A percentile compares a stretch with the other conserved stretches of the same genome.
phyloP scores from a whole-genome alignment of 768 basidiomycete genomes.

The Leccinellum albellum region DNA sequence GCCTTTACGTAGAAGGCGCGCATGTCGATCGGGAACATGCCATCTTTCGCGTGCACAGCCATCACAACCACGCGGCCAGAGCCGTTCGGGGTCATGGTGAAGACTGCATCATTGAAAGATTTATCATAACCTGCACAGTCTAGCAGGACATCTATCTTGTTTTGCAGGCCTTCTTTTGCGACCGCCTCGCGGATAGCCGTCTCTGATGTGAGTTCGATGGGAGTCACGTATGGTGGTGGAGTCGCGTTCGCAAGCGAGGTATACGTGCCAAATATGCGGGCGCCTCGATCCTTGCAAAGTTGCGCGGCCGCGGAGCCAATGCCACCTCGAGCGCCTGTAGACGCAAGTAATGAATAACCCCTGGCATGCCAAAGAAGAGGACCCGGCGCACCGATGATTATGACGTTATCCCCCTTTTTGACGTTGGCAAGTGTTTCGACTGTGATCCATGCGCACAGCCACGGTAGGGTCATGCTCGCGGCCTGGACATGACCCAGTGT shows the following conservation, averaged over 20 bases:
- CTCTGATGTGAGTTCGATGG: constrained; percentile 30
- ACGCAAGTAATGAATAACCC: not conserved
- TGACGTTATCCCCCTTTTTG: constrained; percentile 31
- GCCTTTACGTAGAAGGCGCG: constrained; percentile 31
- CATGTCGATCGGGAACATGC: constrained; percentile 29
- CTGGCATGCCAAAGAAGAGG: not conserved
- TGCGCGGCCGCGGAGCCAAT: constrained; percentile 35
- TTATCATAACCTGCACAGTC: constrained; percentile 33
- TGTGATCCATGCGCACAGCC: constrained; percentile 37
- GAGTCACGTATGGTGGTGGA: constrained; percentile 28
- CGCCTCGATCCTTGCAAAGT: constrained; percentile 30
- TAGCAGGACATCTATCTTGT: constrained; percentile 32
- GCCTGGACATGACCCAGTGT: constrained; percentile 24
- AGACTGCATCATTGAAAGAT: constrained; percentile 33
- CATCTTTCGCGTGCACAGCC: constrained; percentile 33
- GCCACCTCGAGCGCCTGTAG: constrained; percentile 32
- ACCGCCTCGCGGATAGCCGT: constrained; percentile 32
- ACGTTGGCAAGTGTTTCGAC: constrained; percentile 33
- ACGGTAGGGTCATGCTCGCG: constrained; percentile 32
- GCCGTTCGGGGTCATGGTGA: constrained; percentile 31
- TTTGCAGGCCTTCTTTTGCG: constrained; percentile 21
- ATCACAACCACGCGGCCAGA: constrained; percentile 34
- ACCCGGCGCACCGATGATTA: constrained; percentile 27
- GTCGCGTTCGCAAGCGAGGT: constrained; percentile 25
- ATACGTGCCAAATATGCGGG: constrained; percentile 34